Evolutionary conservation across 345 rosid genomes (phyloP), one percentile per base, ranked within the genome.

Genomic region (Acer saccharum): DNA sequence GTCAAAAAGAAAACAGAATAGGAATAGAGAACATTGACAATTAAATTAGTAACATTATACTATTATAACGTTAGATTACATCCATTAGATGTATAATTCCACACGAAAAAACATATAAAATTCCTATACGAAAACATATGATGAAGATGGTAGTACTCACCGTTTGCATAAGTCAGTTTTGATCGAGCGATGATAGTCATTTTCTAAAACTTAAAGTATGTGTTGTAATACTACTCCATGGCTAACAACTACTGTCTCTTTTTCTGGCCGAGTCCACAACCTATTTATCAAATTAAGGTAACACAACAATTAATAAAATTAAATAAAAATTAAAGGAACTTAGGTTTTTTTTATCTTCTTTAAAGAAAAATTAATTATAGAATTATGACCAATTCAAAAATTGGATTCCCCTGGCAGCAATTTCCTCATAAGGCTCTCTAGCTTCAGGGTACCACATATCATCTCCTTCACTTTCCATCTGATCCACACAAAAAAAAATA

Each of bases 391-490:
- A 89, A 54, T 81, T 77, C 35, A 90, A 29, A 72, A 93, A 89
- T 58, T 80, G 70, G 76, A 83, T 82, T 72, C 89, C 94, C 75
- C 98, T 92, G 6, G 74, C 82, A 44, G 84, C 86, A 76, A 93
- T 81, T 6, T 88, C 90, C 69, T 90, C 91, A 9, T 78, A 6
- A 9, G 75, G 68, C 83, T 95, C 98, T 72, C 88, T 79, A 21
- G 32, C 84, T 71, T 83, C 79, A 6, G 85, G 81, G 17, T 68
- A 79, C 98, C 98, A 89, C 79, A 80, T 61, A 60, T 48, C 27
- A 61, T 95, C 98, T 7, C 90, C 95, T 27, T 88, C 92, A 71
- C 78, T 86, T 80, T 91, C 95, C 58, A 93, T 90, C 98, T 93
- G 27, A 65, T 66, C 16, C 62, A 16, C 61, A 52, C 16, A 32